Evolutionary conservation across 257 asterid genomes (phyloP).

Genomic region (Solanum chilense): DNA sequence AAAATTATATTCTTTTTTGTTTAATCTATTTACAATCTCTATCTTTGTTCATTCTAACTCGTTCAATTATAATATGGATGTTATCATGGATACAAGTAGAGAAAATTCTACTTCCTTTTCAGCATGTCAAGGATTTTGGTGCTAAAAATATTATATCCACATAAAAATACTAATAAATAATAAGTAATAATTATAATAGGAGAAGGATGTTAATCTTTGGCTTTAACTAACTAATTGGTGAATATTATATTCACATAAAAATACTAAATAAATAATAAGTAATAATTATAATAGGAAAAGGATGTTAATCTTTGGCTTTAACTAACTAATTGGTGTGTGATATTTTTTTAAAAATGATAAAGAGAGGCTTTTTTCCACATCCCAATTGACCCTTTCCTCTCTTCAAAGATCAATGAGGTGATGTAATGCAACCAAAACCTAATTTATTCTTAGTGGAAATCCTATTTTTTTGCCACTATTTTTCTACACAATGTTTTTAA

Average conservation of each 20-base stretch:
- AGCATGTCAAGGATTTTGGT: background rate
- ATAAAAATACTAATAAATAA: background rate
- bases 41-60: background rate
- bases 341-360: background rate
- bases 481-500: background rate
- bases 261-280: background rate
- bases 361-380: background rate
- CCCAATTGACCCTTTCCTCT: slow-evolving; percentile 1
- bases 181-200: background rate
- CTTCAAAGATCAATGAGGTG: background rate
- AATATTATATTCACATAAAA: background rate
- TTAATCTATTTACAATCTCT: background rate
- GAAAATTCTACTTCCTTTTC: background rate
- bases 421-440: background rate
- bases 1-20: background rate
- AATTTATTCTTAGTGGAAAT: background rate
- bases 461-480: background rate
- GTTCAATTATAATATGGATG: background rate
- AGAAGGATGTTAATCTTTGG: background rate
- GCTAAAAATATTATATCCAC: background rate
- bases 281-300: background rate
- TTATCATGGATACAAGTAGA: background rate
- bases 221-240: background rate
- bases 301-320: background rate
- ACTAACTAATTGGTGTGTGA: background rate